Evolutionary conservation across 108 stramenopile species (phyloP), one percentile per base, ranked within the genome.

Genomic region (Cyclotella cryptica): DNA sequence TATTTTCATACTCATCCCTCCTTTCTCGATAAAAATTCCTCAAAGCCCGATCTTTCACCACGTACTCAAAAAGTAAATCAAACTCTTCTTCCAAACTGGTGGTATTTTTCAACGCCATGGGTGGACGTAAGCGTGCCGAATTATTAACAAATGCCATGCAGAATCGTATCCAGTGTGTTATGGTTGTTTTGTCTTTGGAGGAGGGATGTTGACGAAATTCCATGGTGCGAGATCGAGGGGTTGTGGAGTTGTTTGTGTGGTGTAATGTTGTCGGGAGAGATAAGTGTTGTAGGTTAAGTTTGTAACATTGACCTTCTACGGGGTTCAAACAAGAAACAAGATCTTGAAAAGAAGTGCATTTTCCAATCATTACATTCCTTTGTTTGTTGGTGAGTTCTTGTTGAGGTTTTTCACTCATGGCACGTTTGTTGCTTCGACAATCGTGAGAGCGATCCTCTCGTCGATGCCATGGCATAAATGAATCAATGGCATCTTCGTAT

Each of bases 201-300:
- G 86, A 78, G 12, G 85, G 74, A 60, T 92, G 91, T 24, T 92
- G 91, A 46, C 91, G 72, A 69, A 92, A 92, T 69, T 92, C 91
- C 2, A 92, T 71, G 40, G 86, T 86, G 13, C 67, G 75, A 39
- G 81, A 79, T 29, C 80, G n/a, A n/a, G n/a, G n/a, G n/a, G n/a
- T n/a, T n/a, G n/a, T n/a, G n/a, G n/a, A n/a, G n/a, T n/a, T 59
- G 11, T 68, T 60, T 10, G 46, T 57, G 53, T 46, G 3, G 17
- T 43, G n/a, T 28, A 12, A 11, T 27, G 65, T 18, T 4, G 27
- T 7, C 27, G 29, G 60, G 0, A 66, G 35, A 29, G 52, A 22
- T 19, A 87, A 51, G 44, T 85, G 85, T 63, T 82, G 58, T 39
- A 92, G 64, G 68, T 92, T 87, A 43, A 89, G 67, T 63, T 92